A percentile compares a stretch with the other conserved stretches of the same genome.
These are phyloP conservation scores for Corinectria fuckeliana DNA, from an alignment of 2,329 filamentous ascomycete species.

Conservation along the genomic window DNA sequence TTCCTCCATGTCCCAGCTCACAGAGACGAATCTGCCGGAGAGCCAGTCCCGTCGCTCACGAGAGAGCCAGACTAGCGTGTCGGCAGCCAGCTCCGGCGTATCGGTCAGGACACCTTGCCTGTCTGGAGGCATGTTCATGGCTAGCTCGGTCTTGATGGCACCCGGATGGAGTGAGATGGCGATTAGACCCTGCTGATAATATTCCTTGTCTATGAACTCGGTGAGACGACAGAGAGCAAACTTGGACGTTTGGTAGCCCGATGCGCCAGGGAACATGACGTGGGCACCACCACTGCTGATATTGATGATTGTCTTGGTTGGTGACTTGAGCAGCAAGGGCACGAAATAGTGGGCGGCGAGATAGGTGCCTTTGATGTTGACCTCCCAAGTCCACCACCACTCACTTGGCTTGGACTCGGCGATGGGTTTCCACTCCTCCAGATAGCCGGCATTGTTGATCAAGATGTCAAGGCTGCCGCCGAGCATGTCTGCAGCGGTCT, in stretches of 20 bases:
- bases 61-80: slow-evolving; percentile 23
- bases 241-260: slow-evolving; percentile 25
- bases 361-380: slow-evolving; percentile 58
- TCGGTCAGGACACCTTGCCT: slow-evolving; percentile 1
- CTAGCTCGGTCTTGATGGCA: not conserved
- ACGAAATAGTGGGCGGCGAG: slow-evolving; percentile 55
- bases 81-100: slow-evolving; percentile 17
- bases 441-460: slow-evolving; percentile 52
- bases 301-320: slow-evolving; percentile 53
- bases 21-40: slow-evolving; percentile 21
- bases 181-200: slow-evolving; percentile 13
- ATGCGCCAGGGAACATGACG: slow-evolving; percentile 9
- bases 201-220: slow-evolving; percentile 22
- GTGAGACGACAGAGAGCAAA: slow-evolving; percentile 23
- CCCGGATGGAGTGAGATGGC: not conserved
- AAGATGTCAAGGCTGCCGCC: slow-evolving; percentile 49
- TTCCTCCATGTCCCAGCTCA: slow-evolving; percentile 28
- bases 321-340: slow-evolving; percentile 48
- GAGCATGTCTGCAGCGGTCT: not conserved
- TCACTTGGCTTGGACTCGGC: slow-evolving; percentile 46
- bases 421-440: slow-evolving; percentile 43
- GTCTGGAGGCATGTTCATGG: not conserved
- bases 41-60: slow-evolving; percentile 14
- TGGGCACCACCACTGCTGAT: slow-evolving; percentile 45
- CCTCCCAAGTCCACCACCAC: slow-evolving; percentile 55